Evolutionary conservation across 768 basidiomycete genomes (phyloP), one percentile per base, ranked within the genome.

Genomic region (Mycena olivaceomarginata): DNA sequence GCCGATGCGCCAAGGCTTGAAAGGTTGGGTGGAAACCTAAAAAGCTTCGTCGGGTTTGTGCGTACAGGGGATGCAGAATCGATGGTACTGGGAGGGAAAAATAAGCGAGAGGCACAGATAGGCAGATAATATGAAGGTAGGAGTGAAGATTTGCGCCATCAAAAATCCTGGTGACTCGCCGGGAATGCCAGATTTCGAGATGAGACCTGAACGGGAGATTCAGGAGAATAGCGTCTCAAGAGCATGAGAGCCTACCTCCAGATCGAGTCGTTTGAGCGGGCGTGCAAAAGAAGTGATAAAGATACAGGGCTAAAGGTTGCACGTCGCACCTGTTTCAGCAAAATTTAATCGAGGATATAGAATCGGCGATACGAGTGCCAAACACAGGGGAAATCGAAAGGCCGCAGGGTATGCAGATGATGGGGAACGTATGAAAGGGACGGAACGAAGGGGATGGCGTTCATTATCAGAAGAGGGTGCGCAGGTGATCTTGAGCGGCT

Each of bases 241-340:
- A 45, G 43, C 59, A 60, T 60, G 59, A 60, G 60, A 62, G 60
- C 39, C 39, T 40, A 62, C 60, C 60, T 41, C 60, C 60, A 62
- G 60, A 62, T 62, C 39, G 15, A 62, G 39, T 62, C 39, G 15
- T 62, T 62, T n/a, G 60, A 62, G 60, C 20, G 60, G 16, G 59
- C 13, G 39, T 62, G 39, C 20, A 41, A 41, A 41, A 31, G 39
- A 16, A 20, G 12, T 41, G 37, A 20, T 40, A 20, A 12, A 59
- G 57, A 59, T 31, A 59, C 22, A 59, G 57, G 57, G 31, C 57
- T 59, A 31, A 31, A 12, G 57, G 57, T 59, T 59, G 22, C 57
- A 59, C 22, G 25, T 59, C 11, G 57, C 25, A 59, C 57, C 57
- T 59, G 31, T 22, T 59, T 59, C 57, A 37, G 57, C 11, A 22